Percentiles rank a stretch among this genome's conserved stretches.
Conservation (phyloP, 106 monocot genomes). For the Amphibolis antarctica region DNA sequence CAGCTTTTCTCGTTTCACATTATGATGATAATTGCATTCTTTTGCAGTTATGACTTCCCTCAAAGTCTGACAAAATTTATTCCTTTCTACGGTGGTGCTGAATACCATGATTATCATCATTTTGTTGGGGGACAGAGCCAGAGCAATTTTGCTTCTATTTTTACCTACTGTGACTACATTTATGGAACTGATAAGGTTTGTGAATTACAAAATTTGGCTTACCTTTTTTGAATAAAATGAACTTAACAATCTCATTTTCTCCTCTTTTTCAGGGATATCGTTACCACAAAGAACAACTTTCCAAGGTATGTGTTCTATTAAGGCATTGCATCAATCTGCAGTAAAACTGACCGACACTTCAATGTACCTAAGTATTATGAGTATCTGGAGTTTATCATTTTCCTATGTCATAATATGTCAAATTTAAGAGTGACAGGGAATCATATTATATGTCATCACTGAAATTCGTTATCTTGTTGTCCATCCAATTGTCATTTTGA, state of each 20-base stretch:
- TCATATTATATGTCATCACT: too few species aligned
- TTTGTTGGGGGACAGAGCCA: slow-evolving; percentile 90
- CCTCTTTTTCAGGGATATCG: slow-evolving; percentile 73
- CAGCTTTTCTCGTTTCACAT: too few species aligned
- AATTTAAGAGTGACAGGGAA: too few species aligned
- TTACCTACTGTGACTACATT: slow-evolving; percentile 88
- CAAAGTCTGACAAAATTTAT: slow-evolving; percentile 55
- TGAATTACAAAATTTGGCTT: neutral
- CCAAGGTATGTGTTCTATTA: slow-evolving; percentile 34
- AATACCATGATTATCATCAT: slow-evolving; percentile 96
- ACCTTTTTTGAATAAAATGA: neutral
- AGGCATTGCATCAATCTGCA: neutral
- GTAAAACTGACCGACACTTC: neutral
- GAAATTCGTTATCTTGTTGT: too few species aligned
- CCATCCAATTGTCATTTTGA: too few species aligned
- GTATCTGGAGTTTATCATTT: too few species aligned
- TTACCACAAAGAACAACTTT: slow-evolving; percentile 48
- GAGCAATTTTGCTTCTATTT: slow-evolving; percentile 93
- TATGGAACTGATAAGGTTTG: slow-evolving; percentile 93
- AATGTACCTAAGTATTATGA: neutral
- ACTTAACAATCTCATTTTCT: neutral
- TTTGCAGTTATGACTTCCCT: slow-evolving; percentile 77
- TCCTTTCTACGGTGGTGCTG: slow-evolving; percentile 94
- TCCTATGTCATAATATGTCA: too few species aligned
- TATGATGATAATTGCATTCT: neutral